Percentiles rank a stretch among this genome's conserved stretches.
Evolutionary conservation across 1,139 yeast species (phyloP).

Genomic region (Candida labiduridarum): DNA sequence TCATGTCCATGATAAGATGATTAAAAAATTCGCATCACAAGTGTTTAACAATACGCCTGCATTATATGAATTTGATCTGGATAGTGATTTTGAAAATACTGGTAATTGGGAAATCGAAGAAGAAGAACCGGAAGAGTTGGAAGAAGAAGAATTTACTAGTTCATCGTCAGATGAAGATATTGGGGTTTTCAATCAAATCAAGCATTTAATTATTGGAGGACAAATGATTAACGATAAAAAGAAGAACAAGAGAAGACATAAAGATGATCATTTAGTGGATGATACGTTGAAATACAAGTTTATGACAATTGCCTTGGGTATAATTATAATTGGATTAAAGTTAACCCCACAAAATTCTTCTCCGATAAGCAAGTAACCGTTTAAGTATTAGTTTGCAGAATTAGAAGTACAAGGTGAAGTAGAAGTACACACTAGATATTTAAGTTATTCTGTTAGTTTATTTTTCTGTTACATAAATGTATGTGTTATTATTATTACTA

Average conservation of each 20-base stretch:
- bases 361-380: background rate
- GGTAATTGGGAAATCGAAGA: conserved; percentile 18
- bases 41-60: conserved; percentile 23
- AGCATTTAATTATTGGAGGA: conserved; percentile 39
- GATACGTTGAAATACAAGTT: conserved; percentile 48
- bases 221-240: conserved; percentile 18
- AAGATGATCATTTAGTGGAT: conserved; percentile 34
- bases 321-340: conserved; percentile 43
- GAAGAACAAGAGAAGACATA: conserved; percentile 20
- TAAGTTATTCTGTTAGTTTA: too few relatives aligned
- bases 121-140: conserved; percentile 18
- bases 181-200: conserved; percentile 40
- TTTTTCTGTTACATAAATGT: background rate
- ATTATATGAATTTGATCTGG: conserved; percentile 16
- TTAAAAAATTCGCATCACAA: conserved; percentile 43
- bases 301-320: conserved; percentile 47
- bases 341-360: conserved; percentile 29
- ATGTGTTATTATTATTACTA: background rate
- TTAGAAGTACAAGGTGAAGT: too few relatives aligned
- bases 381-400: too few relatives aligned
- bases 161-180: conserved; percentile 20
- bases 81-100: conserved; percentile 19
- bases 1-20: conserved; percentile 13
- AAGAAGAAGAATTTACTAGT: conserved; percentile 12
- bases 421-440: background rate